Conservation (phyloP, 1,284 basidiomycete species). For the Vanrija sp. region DNA sequence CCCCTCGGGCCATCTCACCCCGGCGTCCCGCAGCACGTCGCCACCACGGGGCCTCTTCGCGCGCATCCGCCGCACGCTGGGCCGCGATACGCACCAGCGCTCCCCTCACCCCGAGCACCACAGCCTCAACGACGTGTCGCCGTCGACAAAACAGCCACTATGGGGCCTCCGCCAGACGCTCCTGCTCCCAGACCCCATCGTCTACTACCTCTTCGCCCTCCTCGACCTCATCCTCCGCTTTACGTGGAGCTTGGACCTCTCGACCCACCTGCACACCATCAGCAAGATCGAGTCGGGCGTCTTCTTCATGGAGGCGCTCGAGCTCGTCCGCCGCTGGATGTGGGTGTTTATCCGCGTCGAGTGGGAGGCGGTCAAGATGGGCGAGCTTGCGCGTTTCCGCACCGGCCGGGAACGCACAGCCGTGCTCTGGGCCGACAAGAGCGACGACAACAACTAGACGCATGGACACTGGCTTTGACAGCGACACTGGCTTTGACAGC, state of each 20-base stretch:
- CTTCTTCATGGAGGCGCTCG: slow-evolving; percentile 86
- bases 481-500: neutral
- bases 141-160: no score
- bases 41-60: neutral
- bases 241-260: slow-evolving; percentile 91
- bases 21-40: neutral
- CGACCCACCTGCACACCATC: slow-evolving; percentile 77
- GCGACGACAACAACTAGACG: slow-evolving; percentile 3
- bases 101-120: slow-evolving; percentile 14
- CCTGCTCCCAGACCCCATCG: slow-evolving; percentile 66
- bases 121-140: neutral
- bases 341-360: slow-evolving; percentile 97
- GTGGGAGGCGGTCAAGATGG: slow-evolving; percentile 77
- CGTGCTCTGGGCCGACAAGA: slow-evolving; percentile 18
- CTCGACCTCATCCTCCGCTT: slow-evolving; percentile 86
- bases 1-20: neutral
- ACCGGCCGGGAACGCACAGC: slow-evolving; percentile 7
- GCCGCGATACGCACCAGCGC: slow-evolving; percentile 1
- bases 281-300: slow-evolving; percentile 77
- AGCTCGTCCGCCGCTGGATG: slow-evolving; percentile 84
- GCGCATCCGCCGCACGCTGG: neutral
- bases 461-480: no score
- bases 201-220: slow-evolving; percentile 81
- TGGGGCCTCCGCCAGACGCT: slow-evolving; percentile 68
- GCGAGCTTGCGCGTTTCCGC: slow-evolving; percentile 32